Base-by-base conservation (phyloP, 345 rosid genomes). In the Pistacia atlantica region DNA sequence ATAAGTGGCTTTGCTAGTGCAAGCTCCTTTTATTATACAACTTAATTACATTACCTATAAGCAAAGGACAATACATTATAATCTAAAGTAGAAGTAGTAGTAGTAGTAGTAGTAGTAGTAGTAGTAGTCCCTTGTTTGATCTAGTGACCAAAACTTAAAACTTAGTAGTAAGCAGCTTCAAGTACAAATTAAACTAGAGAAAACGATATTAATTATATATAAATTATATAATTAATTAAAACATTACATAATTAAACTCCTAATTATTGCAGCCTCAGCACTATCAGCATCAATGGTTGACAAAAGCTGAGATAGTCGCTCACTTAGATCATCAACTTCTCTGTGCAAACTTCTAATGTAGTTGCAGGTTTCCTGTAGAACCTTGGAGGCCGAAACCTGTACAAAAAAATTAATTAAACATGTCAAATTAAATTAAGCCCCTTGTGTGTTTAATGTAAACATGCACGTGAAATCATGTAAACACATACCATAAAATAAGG, bases 291-390 rank as follows among this genome's bases (percentile, higher is more conserved):
- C 99, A 76, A 91, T 86, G 55, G 98, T 89, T 6, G 93, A 85
- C 78, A 95, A 80, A 25, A 95, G 93, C 86, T 95, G 93, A 25
- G 97, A 90, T 75, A 95, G 75, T 71, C 99, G 86, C 73, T 92
- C 98, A 78, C 99, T 93, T 48, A 95, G 86, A 77, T 92, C 98
- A 71, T 91, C 93, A 37, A 92, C 97, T 82, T 95, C 98, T 80
- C 81, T 88, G 77, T 95, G 97, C 88, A 95, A 87, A 87, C 79
- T 89, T 87, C 90, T 84, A 61, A 95, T 93, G 80, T 95, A 92
- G 83, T 91, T 90, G 91, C 99, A 95, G 16, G 99, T 95, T 82
- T 95, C 99, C 70, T 93, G 98, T 69, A 95, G 85, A 59, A 95
- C 98, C 83, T 86, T 95, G 3, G 99, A 87, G 60, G 97, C 96